A percentile compares a stretch with the other conserved stretches of the same genome.
These are phyloP conservation scores for Pisolithus sp. DNA, from an alignment of 768 basidiomycete species.

Conservation along the genomic window DNA sequence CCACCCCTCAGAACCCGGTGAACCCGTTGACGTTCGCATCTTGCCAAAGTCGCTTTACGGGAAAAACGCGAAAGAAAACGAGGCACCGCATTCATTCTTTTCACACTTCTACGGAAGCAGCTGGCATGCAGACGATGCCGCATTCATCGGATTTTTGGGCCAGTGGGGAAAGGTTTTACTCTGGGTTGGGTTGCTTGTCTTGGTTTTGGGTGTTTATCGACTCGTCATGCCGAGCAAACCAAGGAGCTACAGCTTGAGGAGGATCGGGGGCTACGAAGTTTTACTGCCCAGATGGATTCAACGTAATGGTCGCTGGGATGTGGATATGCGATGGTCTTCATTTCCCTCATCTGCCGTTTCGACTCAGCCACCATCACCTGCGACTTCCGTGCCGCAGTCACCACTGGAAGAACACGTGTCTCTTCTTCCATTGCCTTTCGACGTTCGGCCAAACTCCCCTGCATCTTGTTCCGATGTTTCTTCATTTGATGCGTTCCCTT, in stretches of 20 bases:
- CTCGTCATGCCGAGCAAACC: constrained; percentile 50
- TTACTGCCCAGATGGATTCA: constrained; percentile 69
- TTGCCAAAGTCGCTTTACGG: constrained; percentile 97
- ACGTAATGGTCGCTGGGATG: constrained; percentile 65
- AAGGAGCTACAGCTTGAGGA: constrained; percentile 51
- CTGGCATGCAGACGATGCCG: constrained; percentile 98
- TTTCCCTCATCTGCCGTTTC: constrained; percentile 38
- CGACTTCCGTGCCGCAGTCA: constrained; percentile 41
- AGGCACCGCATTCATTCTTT: constrained; percentile 90
- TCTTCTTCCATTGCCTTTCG: constrained; percentile 60
- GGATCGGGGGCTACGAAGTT: constrained; percentile 71
- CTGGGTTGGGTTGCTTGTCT: constrained; percentile 72
- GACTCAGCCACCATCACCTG: constrained; percentile 40
- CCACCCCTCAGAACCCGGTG: constrained; percentile 46
- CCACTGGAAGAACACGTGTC: constrained; percentile 44
- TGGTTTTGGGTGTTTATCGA: constrained; percentile 63
- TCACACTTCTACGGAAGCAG: constrained; percentile 97
- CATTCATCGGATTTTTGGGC: constrained; percentile 91
- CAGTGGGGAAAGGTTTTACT: constrained; percentile 84
- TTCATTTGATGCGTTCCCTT: constrained; percentile 35
- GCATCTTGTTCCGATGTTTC: constrained; percentile 41
- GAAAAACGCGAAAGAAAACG: constrained; percentile 81
- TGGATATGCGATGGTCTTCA: constrained; percentile 56
- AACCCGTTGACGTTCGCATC: constrained; percentile 75
- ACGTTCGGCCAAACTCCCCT: constrained; percentile 52